Evolutionary conservation across 345 rosid species (phyloP).

Genomic region (Diplotaxis tenuifolia): DNA sequence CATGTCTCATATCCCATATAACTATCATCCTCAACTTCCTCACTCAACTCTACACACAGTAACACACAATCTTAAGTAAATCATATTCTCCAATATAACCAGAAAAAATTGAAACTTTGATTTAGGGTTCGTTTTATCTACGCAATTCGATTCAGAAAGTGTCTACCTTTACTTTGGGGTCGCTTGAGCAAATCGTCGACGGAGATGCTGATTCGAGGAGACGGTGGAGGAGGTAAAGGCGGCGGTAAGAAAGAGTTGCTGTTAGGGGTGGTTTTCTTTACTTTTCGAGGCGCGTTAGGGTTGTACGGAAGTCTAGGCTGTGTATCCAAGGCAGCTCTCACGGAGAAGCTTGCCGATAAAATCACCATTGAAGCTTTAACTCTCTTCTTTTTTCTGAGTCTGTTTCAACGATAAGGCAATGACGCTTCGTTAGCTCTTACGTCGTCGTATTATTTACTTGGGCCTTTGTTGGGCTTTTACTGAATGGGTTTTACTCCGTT

Average conservation of each 20-base stretch:
- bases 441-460: neutral
- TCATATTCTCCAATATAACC: neutral
- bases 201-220: conserved; percentile 39
- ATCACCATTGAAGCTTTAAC: conserved; percentile 28
- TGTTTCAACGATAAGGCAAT: conserved; percentile 23
- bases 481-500: neutral
- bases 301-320: conserved; percentile 67
- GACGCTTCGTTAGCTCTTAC: neutral
- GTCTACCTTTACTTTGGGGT: conserved; percentile 47
- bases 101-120: neutral
- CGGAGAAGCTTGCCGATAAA: conserved; percentile 37
- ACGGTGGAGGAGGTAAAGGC: conserved; percentile 33
- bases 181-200: conserved; percentile 72
- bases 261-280: conserved; percentile 35
- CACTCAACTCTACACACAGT: conserved; percentile 20
- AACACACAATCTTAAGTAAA: neutral
- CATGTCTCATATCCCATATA: conserved; percentile 39
- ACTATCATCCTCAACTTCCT: conserved; percentile 23
- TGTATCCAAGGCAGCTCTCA: conserved; percentile 73
- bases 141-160: neutral
- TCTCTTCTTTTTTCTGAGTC: neutral
- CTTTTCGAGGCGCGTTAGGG: conserved; percentile 76
- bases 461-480: neutral
- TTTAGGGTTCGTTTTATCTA: neutral
- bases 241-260: conserved; percentile 25